Base-by-base conservation (phyloP, 345 rosid species). In the Pelargonium nanum region DNA sequence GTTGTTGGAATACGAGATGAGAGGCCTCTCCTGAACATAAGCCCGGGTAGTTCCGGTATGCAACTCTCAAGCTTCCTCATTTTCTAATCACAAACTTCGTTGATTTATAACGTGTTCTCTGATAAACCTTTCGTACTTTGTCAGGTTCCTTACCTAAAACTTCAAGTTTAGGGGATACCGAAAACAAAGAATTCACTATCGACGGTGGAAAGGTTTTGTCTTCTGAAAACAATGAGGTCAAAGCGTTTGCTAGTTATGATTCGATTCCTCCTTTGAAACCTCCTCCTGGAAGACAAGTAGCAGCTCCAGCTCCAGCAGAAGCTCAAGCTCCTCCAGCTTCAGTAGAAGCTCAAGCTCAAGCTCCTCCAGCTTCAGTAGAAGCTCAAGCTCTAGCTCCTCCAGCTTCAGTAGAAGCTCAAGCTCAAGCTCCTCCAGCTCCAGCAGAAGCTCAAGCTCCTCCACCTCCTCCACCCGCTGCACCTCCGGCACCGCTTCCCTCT, bases 61-160 rank as follows among this genome's bases (percentile, higher is more conserved):
- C 62, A n/a, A 2, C 52, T 58, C 12, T 50, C 25, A 17, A 40
- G 12, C 19, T 44, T 26, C 23, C 10, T 59, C 15, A 52, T 62
- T 32, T 51, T 24, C 0, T 60, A 40, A 53, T 56, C 59, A 23
- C 34, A 10, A 10, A 50, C 48, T 21, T 53, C 13, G n/a, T 57
- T 19, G 7, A 5, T 26, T 26, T 19, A 25, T 8, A 48, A 55
- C 9, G 22, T 20, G 24, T 59, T 16, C 10, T 22, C 24, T 16
- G 55, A 13, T 3, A 5, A 51, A 12, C 2, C 26, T 61, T 40
- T 53, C 40, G 22, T 40, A 69, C 59, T 57, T 60, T 28, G 74
- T 70, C 77, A 88, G 99, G 81, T 69, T 84, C 96, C 66, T 74
- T 81, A 30, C 83, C 66, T 26, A 78, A 73, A 67, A 63, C 85